phyloP scores from a whole-genome alignment of 2,329 filamentous ascomycete genomes.

The Fusarium sp. region DNA sequence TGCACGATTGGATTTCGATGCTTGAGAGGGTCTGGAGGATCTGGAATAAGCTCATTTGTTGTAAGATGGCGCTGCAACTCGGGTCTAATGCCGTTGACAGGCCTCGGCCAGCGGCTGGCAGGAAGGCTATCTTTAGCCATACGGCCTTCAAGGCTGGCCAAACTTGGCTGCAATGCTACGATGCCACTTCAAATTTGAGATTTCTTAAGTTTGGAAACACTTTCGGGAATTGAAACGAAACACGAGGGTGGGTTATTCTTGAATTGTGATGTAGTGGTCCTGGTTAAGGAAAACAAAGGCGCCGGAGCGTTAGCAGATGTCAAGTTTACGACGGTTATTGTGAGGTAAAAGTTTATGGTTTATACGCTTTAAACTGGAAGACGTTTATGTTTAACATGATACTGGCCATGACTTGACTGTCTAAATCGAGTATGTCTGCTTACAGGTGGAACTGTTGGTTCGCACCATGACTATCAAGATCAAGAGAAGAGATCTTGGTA shows the following conservation, averaged over 20 bases:
- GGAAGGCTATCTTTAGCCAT: constrained; percentile 35
- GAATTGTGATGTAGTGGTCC: background rate
- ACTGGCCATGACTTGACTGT: background rate
- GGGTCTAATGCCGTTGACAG: background rate
- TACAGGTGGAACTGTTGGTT: constrained; percentile 10
- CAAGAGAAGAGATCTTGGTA: constrained; percentile 12
- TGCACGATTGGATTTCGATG: background rate
- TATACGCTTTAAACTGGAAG: too few relatives aligned
- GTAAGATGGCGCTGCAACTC: too few relatives aligned
- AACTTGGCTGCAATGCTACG: constrained; percentile 6
- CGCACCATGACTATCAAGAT: constrained; percentile 12
- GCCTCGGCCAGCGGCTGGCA: constrained; percentile 2
- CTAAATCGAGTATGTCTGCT: background rate
- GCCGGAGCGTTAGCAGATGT: background rate
- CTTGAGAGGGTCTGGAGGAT: background rate
- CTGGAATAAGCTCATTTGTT: background rate
- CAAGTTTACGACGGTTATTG: background rate
- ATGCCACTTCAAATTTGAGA: constrained; percentile 8
- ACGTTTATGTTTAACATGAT: background rate
- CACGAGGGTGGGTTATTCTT: background rate
- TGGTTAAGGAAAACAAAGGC: background rate
- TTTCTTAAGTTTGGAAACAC: constrained; percentile 14
- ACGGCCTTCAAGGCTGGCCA: constrained; percentile 6
- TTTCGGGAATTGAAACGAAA: constrained; percentile 6
- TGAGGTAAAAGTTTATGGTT: background rate